A percentile compares a stretch with the other conserved stretches of the same genome.
These are phyloP conservation scores for Hansfordia pulvinata DNA, from an alignment of 2,329 filamentous ascomycete genomes.

Conservation along the genomic window DNA sequence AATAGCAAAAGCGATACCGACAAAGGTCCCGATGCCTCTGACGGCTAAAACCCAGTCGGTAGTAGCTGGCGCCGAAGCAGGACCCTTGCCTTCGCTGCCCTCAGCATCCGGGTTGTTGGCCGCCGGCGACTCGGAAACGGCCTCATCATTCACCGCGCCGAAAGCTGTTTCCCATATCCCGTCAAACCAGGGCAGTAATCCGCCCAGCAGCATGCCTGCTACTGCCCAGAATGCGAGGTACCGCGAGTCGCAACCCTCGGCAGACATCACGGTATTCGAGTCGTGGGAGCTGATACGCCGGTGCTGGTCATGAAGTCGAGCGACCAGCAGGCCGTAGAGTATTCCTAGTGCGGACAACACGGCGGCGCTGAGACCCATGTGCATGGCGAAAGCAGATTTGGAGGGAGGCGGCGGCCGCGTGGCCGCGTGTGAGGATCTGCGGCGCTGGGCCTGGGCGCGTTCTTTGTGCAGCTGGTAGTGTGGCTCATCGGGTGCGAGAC, in stretches of 20 bases:
- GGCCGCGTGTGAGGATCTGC: slow-evolving; percentile 19
- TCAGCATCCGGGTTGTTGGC: slow-evolving; percentile 13
- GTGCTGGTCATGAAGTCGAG: slow-evolving; percentile 61
- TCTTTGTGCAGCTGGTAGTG: slow-evolving; percentile 12
- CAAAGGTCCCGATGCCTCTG: slow-evolving; percentile 45
- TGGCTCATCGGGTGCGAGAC: slow-evolving; percentile 20
- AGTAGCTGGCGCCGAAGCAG: too few species aligned
- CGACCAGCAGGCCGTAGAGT: slow-evolving; percentile 70
- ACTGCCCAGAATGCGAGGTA: slow-evolving; percentile 76
- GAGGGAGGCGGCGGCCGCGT: slow-evolving; percentile 14
- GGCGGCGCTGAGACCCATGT: slow-evolving; percentile 40
- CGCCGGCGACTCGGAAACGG: slow-evolving; percentile 13
- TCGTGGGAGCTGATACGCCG: slow-evolving; percentile 50
- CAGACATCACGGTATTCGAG: slow-evolving; percentile 29
- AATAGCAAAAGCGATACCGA: slow-evolving; percentile 55
- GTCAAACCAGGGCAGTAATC: slow-evolving; percentile 75
- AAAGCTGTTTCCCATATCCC: slow-evolving; percentile 57
- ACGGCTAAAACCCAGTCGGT: slow-evolving; percentile 61
- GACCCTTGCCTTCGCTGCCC: slow-evolving; percentile 19
- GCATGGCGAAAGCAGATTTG: slow-evolving; percentile 23
- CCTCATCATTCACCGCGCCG: slow-evolving; percentile 18
- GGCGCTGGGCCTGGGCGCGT: slow-evolving; percentile 18
- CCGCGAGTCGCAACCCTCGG: slow-evolving; percentile 34
- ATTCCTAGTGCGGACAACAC: slow-evolving; percentile 70
- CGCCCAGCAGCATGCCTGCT: slow-evolving; percentile 65